Evolutionary conservation across 345 rosid genomes (phyloP).

Genomic region (Eutrema yunnanense): DNA sequence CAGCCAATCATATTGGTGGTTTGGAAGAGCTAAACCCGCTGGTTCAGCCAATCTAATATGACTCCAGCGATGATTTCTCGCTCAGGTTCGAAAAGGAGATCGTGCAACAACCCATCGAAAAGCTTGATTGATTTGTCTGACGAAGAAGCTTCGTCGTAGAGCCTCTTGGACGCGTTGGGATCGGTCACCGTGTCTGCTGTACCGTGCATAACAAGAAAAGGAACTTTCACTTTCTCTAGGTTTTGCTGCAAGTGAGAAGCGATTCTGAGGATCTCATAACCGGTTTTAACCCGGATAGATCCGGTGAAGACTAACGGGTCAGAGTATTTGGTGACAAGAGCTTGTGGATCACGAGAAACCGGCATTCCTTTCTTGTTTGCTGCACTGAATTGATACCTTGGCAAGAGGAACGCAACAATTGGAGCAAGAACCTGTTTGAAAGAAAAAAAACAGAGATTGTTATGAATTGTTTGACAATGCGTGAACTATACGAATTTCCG

Average conservation of each 20-base stretch:
- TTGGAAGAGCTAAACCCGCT: slow-evolving; percentile 31
- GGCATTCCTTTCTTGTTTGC: slow-evolving; percentile 84
- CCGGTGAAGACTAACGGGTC: slow-evolving; percentile 93
- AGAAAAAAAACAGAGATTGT: background rate
- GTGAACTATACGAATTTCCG: background rate
- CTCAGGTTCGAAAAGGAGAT: slow-evolving; percentile 86
- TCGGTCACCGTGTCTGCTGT: slow-evolving; percentile 76
- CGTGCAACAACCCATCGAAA: slow-evolving; percentile 73
- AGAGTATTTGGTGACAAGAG: slow-evolving; percentile 73
- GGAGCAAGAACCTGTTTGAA: slow-evolving; percentile 69
- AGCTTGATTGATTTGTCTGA: slow-evolving; percentile 64
- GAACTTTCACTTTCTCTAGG: slow-evolving; percentile 50
- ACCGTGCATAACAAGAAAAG: slow-evolving; percentile 88
- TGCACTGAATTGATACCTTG: slow-evolving; percentile 63
- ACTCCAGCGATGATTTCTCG: slow-evolving; percentile 56
- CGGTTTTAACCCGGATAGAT: slow-evolving; percentile 74
- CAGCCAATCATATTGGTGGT: slow-evolving; percentile 44
- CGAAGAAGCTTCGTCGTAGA: slow-evolving; percentile 69
- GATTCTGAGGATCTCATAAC: slow-evolving; percentile 82
- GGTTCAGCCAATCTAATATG: slow-evolving; percentile 63
- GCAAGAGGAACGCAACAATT: slow-evolving; percentile 57
- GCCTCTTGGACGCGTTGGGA: slow-evolving; percentile 59
- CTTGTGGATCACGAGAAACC: slow-evolving; percentile 85
- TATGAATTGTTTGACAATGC: background rate
- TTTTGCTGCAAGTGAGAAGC: slow-evolving; percentile 63